Percentiles rank a stretch among this genome's conserved stretches.
Evolutionary conservation across 2,329 filamentous ascomycete genomes (phyloP).

Genomic region (Chaetothyriales sp.): DNA sequence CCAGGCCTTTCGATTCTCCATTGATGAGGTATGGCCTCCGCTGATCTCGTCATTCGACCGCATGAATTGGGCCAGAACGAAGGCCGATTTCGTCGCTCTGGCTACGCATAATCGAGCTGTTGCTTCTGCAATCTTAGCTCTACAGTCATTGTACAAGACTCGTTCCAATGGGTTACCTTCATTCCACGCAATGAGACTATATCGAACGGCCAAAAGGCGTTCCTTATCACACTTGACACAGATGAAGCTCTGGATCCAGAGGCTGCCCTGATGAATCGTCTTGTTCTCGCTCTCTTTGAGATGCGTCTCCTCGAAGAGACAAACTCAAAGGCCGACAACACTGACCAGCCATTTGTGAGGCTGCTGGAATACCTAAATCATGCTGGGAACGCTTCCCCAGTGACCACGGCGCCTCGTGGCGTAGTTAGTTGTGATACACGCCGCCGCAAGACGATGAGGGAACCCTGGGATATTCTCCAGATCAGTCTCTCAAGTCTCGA

Average conservation of each 20-base stretch:
- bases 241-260: neutral
- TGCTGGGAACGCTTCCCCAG: neutral
- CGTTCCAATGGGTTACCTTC: constrained; percentile 1
- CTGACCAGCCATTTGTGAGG: too few relatives aligned
- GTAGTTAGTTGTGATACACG: constrained; percentile 4
- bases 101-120: neutral
- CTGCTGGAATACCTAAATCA: too few relatives aligned
- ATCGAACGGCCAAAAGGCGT: constrained; percentile 1
- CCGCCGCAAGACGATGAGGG: constrained; percentile 3
- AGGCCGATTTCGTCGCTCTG: constrained; percentile 1
- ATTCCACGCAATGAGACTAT: constrained; percentile 1
- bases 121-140: constrained; percentile 1
- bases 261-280: neutral
- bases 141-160: constrained; percentile 3
- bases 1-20: constrained; percentile 4
- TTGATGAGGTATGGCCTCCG: constrained; percentile 1
- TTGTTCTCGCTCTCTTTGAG: constrained; percentile 3
- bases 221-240: neutral
- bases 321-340: neutral
- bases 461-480: constrained; percentile 3
- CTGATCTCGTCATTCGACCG: constrained; percentile 1
- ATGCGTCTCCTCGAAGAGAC: constrained; percentile 1
- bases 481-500: neutral
- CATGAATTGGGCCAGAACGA: constrained; percentile 4
- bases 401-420: neutral